A percentile compares a stretch with the other conserved stretches of the same genome.
These are phyloP conservation scores for Phyllostachys edulis DNA, from an alignment of 176 grass and related monocot genomes.

Conservation along the genomic window DNA sequence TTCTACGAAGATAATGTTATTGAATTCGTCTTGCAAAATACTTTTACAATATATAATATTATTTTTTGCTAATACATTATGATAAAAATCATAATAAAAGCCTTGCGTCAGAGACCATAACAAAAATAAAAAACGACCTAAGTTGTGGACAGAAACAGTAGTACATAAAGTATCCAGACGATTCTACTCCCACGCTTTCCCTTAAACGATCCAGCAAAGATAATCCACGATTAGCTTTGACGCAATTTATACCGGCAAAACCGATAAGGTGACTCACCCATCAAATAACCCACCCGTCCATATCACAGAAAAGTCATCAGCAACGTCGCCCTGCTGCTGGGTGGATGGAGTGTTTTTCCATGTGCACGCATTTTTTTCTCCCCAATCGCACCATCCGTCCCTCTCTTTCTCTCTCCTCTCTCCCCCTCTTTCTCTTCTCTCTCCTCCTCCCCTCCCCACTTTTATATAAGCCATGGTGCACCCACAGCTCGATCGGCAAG, in stretches of 20 bases:
- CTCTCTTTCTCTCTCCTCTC: neutral
- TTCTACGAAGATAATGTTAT: too few species aligned
- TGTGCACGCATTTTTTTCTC: constrained; percentile 21
- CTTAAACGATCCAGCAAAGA: neutral
- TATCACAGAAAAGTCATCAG: constrained; percentile 19
- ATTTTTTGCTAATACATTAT: too few species aligned
- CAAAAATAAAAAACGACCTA: too few species aligned
- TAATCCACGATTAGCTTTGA: neutral
- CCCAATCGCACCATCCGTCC: neutral
- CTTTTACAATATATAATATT: too few species aligned
- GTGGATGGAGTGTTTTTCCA: constrained; percentile 22
- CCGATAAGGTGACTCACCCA: constrained; percentile 43
- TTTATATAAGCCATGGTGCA: constrained; percentile 63
- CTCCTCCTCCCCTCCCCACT: neutral
- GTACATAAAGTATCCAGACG: neutral
- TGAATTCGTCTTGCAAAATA: too few species aligned
- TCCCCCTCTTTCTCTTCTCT: neutral
- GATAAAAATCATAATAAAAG: too few species aligned
- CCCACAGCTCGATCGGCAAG: neutral
- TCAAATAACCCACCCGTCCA: constrained; percentile 22
- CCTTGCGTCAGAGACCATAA: too few species aligned
- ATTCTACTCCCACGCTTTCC: neutral
- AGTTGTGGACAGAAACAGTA: neutral
- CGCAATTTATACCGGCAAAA: constrained; percentile 18
- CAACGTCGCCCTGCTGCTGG: constrained; percentile 9